These are phyloP conservation scores for Glycine tomentella DNA, from an alignment of 306 rosid genomes.

Conservation along the genomic window DNA sequence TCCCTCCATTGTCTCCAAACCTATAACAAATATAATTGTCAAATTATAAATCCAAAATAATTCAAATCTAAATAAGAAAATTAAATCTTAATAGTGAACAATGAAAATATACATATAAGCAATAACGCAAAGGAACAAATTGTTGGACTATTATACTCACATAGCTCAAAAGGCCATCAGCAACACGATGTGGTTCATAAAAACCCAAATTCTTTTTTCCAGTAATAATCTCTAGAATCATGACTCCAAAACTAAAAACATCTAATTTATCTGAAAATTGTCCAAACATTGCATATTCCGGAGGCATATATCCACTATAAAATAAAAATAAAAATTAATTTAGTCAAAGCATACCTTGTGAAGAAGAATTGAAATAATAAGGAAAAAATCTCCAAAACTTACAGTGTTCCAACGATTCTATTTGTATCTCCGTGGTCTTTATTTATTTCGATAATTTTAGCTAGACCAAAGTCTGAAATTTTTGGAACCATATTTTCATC, in stretches of 20 bases:
- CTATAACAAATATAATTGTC: background rate
- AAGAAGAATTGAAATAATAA: background rate
- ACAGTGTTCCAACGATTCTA: background rate
- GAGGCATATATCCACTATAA: background rate
- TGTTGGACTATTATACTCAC: background rate
- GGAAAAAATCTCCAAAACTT: background rate
- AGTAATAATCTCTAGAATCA: background rate
- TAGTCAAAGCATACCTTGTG: background rate
- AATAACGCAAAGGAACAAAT: background rate
- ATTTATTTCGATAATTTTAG: background rate
- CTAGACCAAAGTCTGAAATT: background rate
- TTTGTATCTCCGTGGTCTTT: background rate
- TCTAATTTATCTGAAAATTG: background rate
- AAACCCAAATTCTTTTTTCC: conserved; percentile 5
- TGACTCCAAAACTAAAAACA: background rate
- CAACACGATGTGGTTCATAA: background rate
- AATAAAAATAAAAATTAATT: background rate
- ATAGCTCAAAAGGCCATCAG: background rate
- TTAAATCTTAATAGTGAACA: background rate
- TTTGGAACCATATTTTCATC: conserved; percentile 1
- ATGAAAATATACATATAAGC: background rate
- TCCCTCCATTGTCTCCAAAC: background rate
- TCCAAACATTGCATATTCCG: background rate
- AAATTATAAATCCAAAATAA: background rate
- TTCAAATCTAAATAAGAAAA: background rate